Evolutionary conservation across 257 asterid genomes (phyloP).

Genomic region (Solanum verrucosum): DNA sequence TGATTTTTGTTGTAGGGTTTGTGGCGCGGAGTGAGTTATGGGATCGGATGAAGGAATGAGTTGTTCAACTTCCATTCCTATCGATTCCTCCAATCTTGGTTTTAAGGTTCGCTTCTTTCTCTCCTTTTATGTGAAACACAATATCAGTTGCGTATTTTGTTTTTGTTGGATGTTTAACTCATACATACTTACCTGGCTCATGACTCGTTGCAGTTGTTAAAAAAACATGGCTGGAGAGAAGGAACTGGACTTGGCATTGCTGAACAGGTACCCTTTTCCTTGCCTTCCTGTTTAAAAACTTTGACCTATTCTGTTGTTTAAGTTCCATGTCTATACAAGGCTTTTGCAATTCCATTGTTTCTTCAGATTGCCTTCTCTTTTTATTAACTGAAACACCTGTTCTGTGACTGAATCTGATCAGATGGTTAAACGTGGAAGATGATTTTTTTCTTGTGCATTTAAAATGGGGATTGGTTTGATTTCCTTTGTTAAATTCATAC

Average conservation of each 20-base stretch:
- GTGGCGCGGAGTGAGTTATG: neutral
- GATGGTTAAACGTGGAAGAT: neutral
- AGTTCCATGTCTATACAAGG: neutral
- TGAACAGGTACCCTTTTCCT: neutral
- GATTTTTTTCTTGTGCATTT: neutral
- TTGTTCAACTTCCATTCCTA: slow-evolving; percentile 2
- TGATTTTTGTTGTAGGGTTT: neutral
- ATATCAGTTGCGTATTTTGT: neutral
- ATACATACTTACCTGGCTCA: neutral
- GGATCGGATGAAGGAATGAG: neutral
- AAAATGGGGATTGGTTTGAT: neutral
- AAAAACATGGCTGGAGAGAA: slow-evolving; percentile 1
- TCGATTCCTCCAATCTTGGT: slow-evolving; percentile 14
- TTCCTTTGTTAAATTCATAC: neutral
- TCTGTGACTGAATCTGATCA: neutral
- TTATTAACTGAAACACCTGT: neutral
- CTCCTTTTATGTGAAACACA: neutral
- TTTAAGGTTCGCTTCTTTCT: slow-evolving; percentile 6
- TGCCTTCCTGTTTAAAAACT: neutral
- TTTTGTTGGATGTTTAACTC: neutral
- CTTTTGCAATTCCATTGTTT: neutral
- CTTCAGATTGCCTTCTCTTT: neutral
- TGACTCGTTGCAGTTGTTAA: neutral
- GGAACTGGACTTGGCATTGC: slow-evolving; percentile 7
- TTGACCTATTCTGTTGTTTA: neutral